phyloP scores from a whole-genome alignment of 495 filamentous ascomycete genomes.

The Niebla homalea region DNA sequence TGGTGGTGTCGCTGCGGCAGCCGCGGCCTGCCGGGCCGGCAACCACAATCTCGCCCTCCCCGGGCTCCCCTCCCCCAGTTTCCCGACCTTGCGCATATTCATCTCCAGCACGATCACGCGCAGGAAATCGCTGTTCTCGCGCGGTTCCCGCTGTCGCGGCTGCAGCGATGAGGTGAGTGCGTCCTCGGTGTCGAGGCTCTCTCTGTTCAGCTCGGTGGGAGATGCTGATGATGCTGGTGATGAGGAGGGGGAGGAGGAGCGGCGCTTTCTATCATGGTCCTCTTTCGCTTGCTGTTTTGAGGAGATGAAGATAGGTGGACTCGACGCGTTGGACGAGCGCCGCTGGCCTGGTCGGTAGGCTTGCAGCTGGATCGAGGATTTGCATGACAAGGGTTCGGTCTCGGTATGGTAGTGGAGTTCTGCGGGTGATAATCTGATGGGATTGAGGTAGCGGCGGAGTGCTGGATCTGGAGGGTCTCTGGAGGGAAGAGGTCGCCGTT shows the following conservation, averaged over 20 bases:
- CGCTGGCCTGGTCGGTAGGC: conserved; percentile 45
- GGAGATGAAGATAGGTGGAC: conserved; percentile 13
- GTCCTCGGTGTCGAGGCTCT: not conserved
- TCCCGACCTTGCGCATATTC: conserved; percentile 87
- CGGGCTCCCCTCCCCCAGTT: conserved; percentile 72
- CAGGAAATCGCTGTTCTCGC: conserved; percentile 90
- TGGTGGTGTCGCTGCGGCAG: too few relatives aligned
- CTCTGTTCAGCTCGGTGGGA: not conserved
- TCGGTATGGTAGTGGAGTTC: conserved; percentile 49
- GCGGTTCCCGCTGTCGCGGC: conserved; percentile 70
- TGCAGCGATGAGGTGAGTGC: conserved; percentile 1
- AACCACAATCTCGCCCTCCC: conserved; percentile 74
- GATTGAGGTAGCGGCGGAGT: conserved; percentile 86
- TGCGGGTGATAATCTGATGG: conserved; percentile 51
- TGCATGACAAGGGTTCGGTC: conserved; percentile 35
- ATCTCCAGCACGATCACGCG: conserved; percentile 91
- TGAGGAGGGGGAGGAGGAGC: too few relatives aligned
- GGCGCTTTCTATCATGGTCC: not conserved
- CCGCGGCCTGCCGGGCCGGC: conserved; percentile 54
- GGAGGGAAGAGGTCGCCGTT: conserved; percentile 69
- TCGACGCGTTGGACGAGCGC: conserved; percentile 15
- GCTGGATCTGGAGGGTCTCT: conserved; percentile 68
- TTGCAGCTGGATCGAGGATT: conserved; percentile 77
- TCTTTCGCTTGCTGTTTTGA: not conserved
- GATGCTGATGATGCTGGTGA: too few relatives aligned